A percentile compares a stretch with the other conserved stretches of the same genome.
phyloP scores from a whole-genome alignment of 192 early-diverging fungal species.

The Podila minutissima region DNA sequence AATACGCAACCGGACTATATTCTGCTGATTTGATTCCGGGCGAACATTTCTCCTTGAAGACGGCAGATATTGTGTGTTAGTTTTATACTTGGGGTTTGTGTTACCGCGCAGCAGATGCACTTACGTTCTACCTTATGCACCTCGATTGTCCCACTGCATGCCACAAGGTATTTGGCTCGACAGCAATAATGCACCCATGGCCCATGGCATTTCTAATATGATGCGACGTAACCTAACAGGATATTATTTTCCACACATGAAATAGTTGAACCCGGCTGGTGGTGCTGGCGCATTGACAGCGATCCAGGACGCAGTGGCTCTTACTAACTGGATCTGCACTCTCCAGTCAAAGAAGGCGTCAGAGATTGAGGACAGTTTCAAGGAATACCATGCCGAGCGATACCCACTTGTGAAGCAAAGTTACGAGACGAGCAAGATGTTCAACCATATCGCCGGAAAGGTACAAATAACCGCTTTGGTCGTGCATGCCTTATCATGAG shows the following conservation, averaged over 20 bases:
- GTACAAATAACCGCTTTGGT: neutral
- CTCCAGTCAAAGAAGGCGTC: neutral
- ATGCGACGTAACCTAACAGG: neutral
- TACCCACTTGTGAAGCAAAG: neutral
- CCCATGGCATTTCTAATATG: too few relatives aligned
- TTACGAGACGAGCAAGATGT: neutral
- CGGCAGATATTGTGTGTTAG: slow-evolving; percentile 1
- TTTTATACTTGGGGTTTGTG: neutral
- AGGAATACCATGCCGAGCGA: slow-evolving; percentile 2
- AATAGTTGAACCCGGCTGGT: slow-evolving; percentile 1
- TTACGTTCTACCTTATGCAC: neutral
- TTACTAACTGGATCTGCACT: slow-evolving; percentile 6
- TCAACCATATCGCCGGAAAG: slow-evolving; percentile 1
- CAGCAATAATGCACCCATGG: too few relatives aligned
- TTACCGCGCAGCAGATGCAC: too few relatives aligned
- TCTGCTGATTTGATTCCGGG: too few relatives aligned
- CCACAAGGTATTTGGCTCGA: too few relatives aligned
- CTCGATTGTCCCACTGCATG: neutral
- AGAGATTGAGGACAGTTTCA: neutral
- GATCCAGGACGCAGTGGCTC: slow-evolving; percentile 1
- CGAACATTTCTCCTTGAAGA: slow-evolving; percentile 28
- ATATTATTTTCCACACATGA: neutral
- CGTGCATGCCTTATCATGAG: too few relatives aligned
- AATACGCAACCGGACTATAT: too few relatives aligned
- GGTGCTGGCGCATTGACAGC: slow-evolving; percentile 1